A percentile compares a stretch with the other conserved stretches of the same genome.
Conservation (phyloP, 331 rosid genomes). For the Malus hybrid region DNA sequence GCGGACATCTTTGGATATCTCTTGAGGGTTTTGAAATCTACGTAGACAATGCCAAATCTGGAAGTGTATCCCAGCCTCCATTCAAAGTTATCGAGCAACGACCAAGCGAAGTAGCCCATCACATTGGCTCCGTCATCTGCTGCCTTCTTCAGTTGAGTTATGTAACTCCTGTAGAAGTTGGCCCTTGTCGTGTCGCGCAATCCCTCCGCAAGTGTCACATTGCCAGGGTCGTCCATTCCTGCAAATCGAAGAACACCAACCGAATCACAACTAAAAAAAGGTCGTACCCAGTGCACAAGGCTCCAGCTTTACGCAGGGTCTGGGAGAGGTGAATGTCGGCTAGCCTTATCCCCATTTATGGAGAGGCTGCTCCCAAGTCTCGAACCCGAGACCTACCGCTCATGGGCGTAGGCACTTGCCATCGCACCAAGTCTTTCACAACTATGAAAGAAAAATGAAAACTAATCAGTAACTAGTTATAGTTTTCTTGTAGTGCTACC, state of each 20-base stretch:
- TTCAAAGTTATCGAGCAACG: conserved; percentile 89
- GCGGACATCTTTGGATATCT: conserved; percentile 91
- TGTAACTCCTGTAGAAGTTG: conserved; percentile 58
- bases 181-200: conserved; percentile 70
- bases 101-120: conserved; percentile 82
- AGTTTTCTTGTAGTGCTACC: conserved; percentile 25
- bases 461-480: too few relatives aligned
- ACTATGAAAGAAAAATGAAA: not conserved
- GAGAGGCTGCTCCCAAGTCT: too few relatives aligned
- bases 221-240: conserved; percentile 94
- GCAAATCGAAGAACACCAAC: conserved; percentile 1
- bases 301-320: too few relatives aligned
- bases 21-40: conserved; percentile 66
- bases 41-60: conserved; percentile 86
- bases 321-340: too few relatives aligned
- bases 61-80: conserved; percentile 89
- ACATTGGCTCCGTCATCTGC: conserved; percentile 73
- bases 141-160: conserved; percentile 69
- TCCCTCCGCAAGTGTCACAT: conserved; percentile 41
- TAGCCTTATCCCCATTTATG: too few relatives aligned
- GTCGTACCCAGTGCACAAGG: too few relatives aligned
- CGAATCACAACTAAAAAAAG: too few relatives aligned
- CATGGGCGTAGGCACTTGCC: too few relatives aligned
- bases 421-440: too few relatives aligned
- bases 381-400: too few relatives aligned